Conservation (phyloP, 352 stramenopile genomes). For the Pythium brachiatum region DNA sequence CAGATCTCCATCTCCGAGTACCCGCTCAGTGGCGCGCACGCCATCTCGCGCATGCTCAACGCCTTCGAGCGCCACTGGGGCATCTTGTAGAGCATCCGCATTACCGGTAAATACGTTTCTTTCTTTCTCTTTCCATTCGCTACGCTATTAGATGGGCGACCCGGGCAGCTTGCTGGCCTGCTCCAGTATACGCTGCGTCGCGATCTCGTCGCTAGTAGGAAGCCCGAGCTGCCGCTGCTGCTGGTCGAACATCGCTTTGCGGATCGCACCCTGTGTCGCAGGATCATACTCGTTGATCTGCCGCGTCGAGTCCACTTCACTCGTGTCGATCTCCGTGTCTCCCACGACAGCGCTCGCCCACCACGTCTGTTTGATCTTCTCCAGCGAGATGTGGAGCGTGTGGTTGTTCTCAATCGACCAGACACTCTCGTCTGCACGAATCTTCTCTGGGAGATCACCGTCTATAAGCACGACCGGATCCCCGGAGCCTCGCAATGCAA, state of each 20-base stretch:
- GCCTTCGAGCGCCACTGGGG: conserved; percentile 98
- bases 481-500: conserved; percentile 56
- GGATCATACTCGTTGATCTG: conserved; percentile 96
- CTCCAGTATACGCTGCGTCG: conserved; percentile 91
- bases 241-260: conserved; percentile 98
- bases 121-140: conserved; percentile 77
- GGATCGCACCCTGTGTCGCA: conserved; percentile 96
- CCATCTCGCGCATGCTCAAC: conserved; percentile 95
- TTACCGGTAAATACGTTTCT: conserved; percentile 22
- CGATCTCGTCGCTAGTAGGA: conserved; percentile 91
- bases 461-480: conserved; percentile 46
- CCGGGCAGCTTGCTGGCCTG: conserved; percentile 82
- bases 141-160: conserved; percentile 79
- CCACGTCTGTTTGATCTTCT: conserved; percentile 98
- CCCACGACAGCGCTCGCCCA: conserved; percentile 93
- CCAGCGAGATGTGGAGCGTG: conserved; percentile 86
- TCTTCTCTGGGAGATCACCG: conserved; percentile 88
- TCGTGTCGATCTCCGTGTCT: conserved; percentile 97
- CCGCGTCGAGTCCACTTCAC: conserved; percentile 95
- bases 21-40: conserved; percentile 95
- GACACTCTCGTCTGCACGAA: conserved; percentile 97
- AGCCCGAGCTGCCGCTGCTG: conserved; percentile 91
- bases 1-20: conserved; percentile 98
- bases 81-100: conserved; percentile 88
- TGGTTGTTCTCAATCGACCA: conserved; percentile 92